Percentiles rank a stretch among this genome's conserved stretches.
These are phyloP conservation scores for Curvularia verruculosa DNA, from an alignment of 2,329 filamentous ascomycete genomes.

Conservation along the genomic window DNA sequence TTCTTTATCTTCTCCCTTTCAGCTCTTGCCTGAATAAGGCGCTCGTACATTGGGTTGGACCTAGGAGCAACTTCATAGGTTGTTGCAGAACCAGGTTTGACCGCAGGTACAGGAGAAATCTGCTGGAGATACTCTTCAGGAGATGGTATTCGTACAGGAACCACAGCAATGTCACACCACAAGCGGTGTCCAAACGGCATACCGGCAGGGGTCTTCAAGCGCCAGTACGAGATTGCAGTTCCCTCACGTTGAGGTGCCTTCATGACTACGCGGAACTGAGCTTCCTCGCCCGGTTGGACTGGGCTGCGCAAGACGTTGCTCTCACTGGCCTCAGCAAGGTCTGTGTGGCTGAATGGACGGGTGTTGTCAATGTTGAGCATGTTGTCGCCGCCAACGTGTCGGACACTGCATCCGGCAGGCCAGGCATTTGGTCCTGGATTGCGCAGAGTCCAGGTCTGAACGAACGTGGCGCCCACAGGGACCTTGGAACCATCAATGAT, in stretches of 20 bases:
- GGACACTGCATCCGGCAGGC: slow-evolving; percentile 88
- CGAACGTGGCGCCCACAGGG: slow-evolving; percentile 73
- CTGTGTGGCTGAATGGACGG: slow-evolving; percentile 76
- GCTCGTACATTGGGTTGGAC: slow-evolving; percentile 29
- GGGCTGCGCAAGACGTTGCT: slow-evolving; percentile 75
- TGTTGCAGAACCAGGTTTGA: slow-evolving; percentile 17
- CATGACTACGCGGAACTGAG: slow-evolving; percentile 82
- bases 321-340: slow-evolving; percentile 79
- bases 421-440: slow-evolving; percentile 81
- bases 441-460: slow-evolving; percentile 88
- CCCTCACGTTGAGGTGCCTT: slow-evolving; percentile 79
- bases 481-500: slow-evolving; percentile 79
- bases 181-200: slow-evolving; percentile 88
- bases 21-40: slow-evolving; percentile 32
- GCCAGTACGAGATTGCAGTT: slow-evolving; percentile 94
- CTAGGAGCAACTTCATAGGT: slow-evolving; percentile 20
- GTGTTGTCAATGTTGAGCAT: slow-evolving; percentile 90
- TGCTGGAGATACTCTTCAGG: neutral
- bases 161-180: slow-evolving; percentile 89
- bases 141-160: slow-evolving; percentile 30
- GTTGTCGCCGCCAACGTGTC: slow-evolving; percentile 91
- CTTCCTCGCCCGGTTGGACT: slow-evolving; percentile 75
- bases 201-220: slow-evolving; percentile 80
- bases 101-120: neutral
- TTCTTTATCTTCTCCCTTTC: slow-evolving; percentile 35